Percentiles rank a stretch among this genome's conserved stretches.
Evolutionary conservation across 768 basidiomycete species (phyloP).

Genomic region (Calocybe indica): DNA sequence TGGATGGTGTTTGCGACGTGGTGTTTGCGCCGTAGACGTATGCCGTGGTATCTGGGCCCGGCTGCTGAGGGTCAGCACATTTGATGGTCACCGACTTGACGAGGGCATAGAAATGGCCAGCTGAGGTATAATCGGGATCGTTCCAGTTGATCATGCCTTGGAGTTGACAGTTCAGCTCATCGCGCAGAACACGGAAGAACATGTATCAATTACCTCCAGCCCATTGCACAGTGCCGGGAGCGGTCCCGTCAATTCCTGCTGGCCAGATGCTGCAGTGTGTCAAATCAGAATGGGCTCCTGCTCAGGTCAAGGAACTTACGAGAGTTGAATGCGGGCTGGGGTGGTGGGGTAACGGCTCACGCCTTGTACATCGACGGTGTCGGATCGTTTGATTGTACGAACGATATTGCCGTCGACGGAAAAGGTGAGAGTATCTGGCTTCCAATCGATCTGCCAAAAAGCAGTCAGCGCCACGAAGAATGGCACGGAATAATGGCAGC

Average conservation of each 20-base stretch:
- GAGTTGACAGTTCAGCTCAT: neutral
- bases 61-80: slow-evolving; percentile 47
- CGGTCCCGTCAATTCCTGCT: slow-evolving; percentile 57
- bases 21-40: slow-evolving; percentile 60
- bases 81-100: slow-evolving; percentile 57
- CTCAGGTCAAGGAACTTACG: slow-evolving; percentile 31
- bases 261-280: slow-evolving; percentile 57
- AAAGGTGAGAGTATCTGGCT: slow-evolving; percentile 59
- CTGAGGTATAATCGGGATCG: slow-evolving; percentile 69
- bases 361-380: slow-evolving; percentile 51
- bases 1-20: slow-evolving; percentile 43
- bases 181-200: neutral
- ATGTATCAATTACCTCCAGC: slow-evolving; percentile 46
- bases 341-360: slow-evolving; percentile 66
- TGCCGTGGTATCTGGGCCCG: slow-evolving; percentile 44
- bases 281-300: too few relatives aligned
- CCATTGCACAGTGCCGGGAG: slow-evolving; percentile 74
- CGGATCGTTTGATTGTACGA: slow-evolving; percentile 58
- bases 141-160: slow-evolving; percentile 71
- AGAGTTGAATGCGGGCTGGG: slow-evolving; percentile 76
- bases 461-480: neutral
- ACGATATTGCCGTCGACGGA: slow-evolving; percentile 66
- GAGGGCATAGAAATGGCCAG: slow-evolving; percentile 70
- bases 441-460: slow-evolving; percentile 68
- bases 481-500: slow-evolving; percentile 15